Evolutionary conservation across 139 green algal genomes (phyloP).

Genomic region (Chlorella sp.): DNA sequence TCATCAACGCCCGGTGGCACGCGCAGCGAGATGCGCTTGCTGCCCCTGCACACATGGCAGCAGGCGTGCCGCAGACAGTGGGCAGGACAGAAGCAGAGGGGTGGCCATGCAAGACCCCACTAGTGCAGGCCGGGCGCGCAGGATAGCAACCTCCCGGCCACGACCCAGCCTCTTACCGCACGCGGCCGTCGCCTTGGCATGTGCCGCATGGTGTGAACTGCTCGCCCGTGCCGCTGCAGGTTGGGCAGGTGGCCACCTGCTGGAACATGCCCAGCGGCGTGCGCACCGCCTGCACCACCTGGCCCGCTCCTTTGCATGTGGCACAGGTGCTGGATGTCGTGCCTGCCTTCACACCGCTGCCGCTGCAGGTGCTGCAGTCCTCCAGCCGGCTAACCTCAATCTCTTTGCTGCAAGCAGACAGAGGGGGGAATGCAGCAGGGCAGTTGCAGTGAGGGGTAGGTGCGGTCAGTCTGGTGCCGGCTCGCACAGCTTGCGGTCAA

Average conservation of each 20-base stretch:
- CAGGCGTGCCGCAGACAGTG: no score
- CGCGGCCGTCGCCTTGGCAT: slow-evolving; percentile 92
- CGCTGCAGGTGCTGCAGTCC: slow-evolving; percentile 76
- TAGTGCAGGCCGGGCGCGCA: neutral
- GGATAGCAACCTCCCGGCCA: neutral
- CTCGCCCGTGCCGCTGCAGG: slow-evolving; percentile 86
- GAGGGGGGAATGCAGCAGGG: neutral
- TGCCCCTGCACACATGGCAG: slow-evolving; percentile 37
- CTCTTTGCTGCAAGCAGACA: slow-evolving; percentile 73
- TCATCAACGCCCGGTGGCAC: slow-evolving; percentile 94
- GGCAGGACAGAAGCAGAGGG: neutral
- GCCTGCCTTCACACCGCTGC: slow-evolving; percentile 87
- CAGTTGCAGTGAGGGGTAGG: neutral
- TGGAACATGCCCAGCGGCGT: slow-evolving; percentile 97
- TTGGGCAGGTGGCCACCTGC: slow-evolving; percentile 80
- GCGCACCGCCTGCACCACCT: slow-evolving; percentile 88
- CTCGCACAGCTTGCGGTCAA: no score
- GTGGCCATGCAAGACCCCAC: no score
- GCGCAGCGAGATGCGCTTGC: slow-evolving; percentile 90
- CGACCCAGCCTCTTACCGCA: slow-evolving; percentile 56
- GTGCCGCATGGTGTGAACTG: slow-evolving; percentile 82
- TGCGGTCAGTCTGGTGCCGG: no score
- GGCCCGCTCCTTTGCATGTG: slow-evolving; percentile 90
- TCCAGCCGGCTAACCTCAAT: slow-evolving; percentile 89
- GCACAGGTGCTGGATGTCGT: slow-evolving; percentile 85